phyloP scores from a whole-genome alignment of 208 protist genomes.

The Crithidia thermophila region DNA sequence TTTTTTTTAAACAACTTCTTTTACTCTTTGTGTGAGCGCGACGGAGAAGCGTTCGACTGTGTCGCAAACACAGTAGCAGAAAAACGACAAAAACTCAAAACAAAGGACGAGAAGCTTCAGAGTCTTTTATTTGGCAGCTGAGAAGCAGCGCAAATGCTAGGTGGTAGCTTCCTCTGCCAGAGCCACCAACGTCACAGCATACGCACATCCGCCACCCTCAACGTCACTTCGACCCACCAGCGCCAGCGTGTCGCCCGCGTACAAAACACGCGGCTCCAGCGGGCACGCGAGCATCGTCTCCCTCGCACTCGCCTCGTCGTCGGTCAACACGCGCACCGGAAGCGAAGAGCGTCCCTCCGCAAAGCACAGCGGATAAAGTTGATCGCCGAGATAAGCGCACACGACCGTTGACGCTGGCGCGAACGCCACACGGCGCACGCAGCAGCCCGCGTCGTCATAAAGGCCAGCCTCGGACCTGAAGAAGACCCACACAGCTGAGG shows the following conservation, averaged over 20 bases:
- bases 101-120: too few relatives aligned
- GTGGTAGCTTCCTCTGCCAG: too few relatives aligned
- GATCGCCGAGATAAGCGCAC: neutral
- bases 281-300: too few relatives aligned
- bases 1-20: too few relatives aligned
- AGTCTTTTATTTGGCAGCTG: too few relatives aligned
- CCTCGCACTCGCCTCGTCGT: neutral
- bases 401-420: neutral
- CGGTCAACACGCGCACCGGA: neutral
- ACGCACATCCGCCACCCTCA: neutral
- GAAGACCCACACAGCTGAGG: slow-evolving; percentile 25
- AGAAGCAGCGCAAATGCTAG: too few relatives aligned
- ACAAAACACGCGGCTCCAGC: neutral
- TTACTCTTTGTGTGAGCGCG: too few relatives aligned
- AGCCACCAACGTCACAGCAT: too few relatives aligned
- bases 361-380: slow-evolving; percentile 11
- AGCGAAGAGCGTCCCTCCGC: neutral
- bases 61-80: too few relatives aligned
- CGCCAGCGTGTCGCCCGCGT: neutral
- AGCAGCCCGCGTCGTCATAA: slow-evolving; percentile 6
- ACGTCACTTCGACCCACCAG: neutral
- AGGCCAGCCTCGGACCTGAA: slow-evolving; percentile 15
- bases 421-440: slow-evolving; percentile 6
- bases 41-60: too few relatives aligned
- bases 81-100: too few relatives aligned